Evolutionary conservation across 495 filamentous ascomycete genomes (phyloP), one percentile per base, ranked within the genome.

Genomic region (Chaetomium fimeti): DNA sequence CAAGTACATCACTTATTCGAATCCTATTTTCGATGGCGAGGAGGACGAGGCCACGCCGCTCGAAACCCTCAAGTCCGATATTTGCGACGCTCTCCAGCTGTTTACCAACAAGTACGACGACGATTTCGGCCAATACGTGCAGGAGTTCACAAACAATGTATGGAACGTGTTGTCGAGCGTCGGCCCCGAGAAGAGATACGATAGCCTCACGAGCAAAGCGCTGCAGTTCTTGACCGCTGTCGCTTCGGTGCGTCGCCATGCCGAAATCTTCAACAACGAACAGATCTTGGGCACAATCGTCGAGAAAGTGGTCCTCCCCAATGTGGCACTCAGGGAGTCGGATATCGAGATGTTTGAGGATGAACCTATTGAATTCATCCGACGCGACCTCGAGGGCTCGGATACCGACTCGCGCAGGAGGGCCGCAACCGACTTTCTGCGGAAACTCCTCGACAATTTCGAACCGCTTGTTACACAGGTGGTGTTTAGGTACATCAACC

Each of bases 311-410:
- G 87, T 99, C 52, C 77, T 99, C 60, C 95, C 95, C 40, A 99
- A 97, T 67, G 86, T 98, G 58, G 87, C 86, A 15, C 82, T 99
- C 25, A 85, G 95, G 70, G 92, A 95, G 66, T 91, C 92, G 3
- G 95, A 99, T 63, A 86, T 96, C 64, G 95, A 99, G 72, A 81
- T 96, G 42, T 97, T 98, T 68, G 95, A 98, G 72, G 95, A 99
- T 70, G 95, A 99, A 74, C 95, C 95, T 3, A 97, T 99, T 72
- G 95, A 99, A 73, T 99, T 96, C 76, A 98, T 98, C 70, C 83
- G 95, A 58, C 87, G 92, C 65, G 93, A 99, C 74, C 83, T 99
- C 18, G 95, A 99, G 75, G 95, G 95, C 24, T 96, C 93, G 1
- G 95, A 98, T 72, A 92, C 88, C 57, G 95, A 98, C 66, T 98